These are phyloP conservation scores for Rhododendron ovatum DNA, from an alignment of 148 eudicot genomes.

Conservation along the genomic window DNA sequence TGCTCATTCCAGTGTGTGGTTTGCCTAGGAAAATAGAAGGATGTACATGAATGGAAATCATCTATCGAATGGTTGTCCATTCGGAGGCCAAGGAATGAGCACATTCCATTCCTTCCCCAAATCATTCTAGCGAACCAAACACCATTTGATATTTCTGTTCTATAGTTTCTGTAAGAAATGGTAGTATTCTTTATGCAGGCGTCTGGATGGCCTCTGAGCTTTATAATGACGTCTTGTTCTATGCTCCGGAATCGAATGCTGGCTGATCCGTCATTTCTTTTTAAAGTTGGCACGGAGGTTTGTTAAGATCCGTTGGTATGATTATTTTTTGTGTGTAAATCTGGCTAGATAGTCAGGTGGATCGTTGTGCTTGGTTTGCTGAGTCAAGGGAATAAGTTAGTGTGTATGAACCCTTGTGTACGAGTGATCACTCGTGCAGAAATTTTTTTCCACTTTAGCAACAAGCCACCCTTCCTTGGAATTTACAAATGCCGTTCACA, in stretches of 20 bases:
- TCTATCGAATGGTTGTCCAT: background rate
- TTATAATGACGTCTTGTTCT: slow-evolving; percentile 31
- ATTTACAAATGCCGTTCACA: background rate
- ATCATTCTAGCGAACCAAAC: background rate
- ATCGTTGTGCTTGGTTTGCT: background rate
- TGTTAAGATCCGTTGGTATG: slow-evolving; percentile 3
- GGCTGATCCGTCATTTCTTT: slow-evolving; percentile 43
- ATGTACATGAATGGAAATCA: background rate
- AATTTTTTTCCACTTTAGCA: background rate
- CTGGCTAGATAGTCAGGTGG: background rate
- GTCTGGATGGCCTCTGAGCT: slow-evolving; percentile 34
- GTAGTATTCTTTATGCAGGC: slow-evolving; percentile 20
- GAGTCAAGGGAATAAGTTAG: too few relatives aligned
- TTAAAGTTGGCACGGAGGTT: slow-evolving; percentile 45
- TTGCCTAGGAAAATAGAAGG: background rate
- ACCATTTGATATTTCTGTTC: background rate
- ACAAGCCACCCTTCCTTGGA: background rate
- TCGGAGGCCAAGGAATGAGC: background rate
- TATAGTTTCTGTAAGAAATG: background rate
- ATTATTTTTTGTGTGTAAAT: background rate
- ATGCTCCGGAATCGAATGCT: slow-evolving; percentile 42
- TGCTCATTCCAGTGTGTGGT: background rate
- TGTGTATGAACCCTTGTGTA: background rate
- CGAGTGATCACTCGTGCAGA: background rate
- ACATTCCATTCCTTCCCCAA: background rate